These are phyloP conservation scores for Ogataea kodamae DNA, from an alignment of 805 yeast genomes.

Conservation along the genomic window DNA sequence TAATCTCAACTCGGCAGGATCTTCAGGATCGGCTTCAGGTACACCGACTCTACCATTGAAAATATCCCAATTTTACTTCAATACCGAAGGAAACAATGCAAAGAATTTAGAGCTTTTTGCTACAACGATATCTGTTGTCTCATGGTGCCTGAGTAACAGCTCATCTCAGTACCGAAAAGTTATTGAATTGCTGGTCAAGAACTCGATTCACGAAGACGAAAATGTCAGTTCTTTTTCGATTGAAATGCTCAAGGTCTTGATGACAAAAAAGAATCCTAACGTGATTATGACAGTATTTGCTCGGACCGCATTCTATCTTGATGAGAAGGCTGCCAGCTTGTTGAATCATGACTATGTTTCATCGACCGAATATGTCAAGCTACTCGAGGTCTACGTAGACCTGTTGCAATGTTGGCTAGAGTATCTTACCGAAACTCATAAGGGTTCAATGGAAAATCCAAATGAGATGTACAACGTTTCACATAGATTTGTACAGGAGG, in stretches of 20 bases:
- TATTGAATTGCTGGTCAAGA: conserved; percentile 74
- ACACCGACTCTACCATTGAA: conserved; percentile 33
- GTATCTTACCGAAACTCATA: conserved; percentile 44
- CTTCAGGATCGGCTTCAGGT: conserved; percentile 15
- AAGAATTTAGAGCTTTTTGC: conserved; percentile 61
- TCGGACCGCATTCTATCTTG: conserved; percentile 70
- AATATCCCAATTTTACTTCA: conserved; percentile 39
- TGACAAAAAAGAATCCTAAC: conserved; percentile 66
- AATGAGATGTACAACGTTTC: conserved; percentile 35
- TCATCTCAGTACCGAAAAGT: conserved; percentile 57
- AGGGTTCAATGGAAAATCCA: conserved; percentile 28
- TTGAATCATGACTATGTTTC: conserved; percentile 57
- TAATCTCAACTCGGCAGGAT: conserved; percentile 19
- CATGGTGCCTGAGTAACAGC: conserved; percentile 56
- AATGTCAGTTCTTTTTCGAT: conserved; percentile 64
- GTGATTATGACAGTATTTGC: conserved; percentile 72
- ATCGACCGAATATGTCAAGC: conserved; percentile 55
- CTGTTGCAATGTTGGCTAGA: conserved; percentile 78
- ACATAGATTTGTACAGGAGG: conserved; percentile 33
- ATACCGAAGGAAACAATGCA: conserved; percentile 30
- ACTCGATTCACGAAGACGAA: conserved; percentile 64
- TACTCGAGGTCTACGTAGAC: conserved; percentile 72
- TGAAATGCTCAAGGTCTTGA: conserved; percentile 59
- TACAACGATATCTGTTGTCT: conserved; percentile 63
- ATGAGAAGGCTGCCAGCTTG: conserved; percentile 60